Conservation (phyloP, 495 filamentous ascomycete genomes). For the Penicillium odoratum region DNA sequence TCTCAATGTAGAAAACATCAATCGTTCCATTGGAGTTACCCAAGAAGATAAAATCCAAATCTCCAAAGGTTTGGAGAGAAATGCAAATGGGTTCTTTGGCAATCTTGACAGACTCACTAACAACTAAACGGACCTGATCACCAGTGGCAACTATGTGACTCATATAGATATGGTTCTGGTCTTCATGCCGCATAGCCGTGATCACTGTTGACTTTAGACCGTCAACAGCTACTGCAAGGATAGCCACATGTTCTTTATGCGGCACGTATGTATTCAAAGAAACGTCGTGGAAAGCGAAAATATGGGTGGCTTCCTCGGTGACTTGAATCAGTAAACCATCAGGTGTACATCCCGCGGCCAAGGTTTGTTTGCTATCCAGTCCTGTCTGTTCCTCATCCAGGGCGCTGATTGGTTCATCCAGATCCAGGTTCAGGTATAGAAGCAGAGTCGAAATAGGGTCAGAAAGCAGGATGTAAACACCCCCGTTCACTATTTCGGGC, state of each 20-base stretch:
- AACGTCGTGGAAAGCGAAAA: constrained; percentile 30
- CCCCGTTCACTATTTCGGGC: constrained; percentile 40
- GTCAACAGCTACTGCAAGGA: constrained; percentile 35
- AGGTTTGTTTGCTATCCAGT: constrained; percentile 52
- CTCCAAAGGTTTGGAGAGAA: constrained; percentile 29
- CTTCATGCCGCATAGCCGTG: constrained; percentile 24
- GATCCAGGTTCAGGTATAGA: constrained; percentile 33
- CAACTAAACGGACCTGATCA: constrained; percentile 17
- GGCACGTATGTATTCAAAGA: constrained; percentile 19
- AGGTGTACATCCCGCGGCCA: constrained; percentile 50
- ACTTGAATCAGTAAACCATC: constrained; percentile 53
- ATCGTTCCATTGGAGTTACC: constrained; percentile 40
- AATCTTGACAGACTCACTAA: constrained; percentile 21
- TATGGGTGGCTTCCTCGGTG: constrained; percentile 49
- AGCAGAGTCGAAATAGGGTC: constrained; percentile 42
- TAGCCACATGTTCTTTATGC: constrained; percentile 18
- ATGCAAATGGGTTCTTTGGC: constrained; percentile 40
- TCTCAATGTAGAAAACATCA: constrained; percentile 28
- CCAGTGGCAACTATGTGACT: constrained; percentile 16
- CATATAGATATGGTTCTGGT: constrained; percentile 26
- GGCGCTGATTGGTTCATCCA: constrained; percentile 38
- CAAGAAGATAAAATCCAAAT: constrained; percentile 33
- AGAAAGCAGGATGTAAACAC: constrained; percentile 40
- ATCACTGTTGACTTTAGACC: constrained; percentile 27
- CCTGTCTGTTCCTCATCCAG: constrained; percentile 46